These are phyloP conservation scores for Daldinia sp. DNA, from an alignment of 2,329 filamentous ascomycete genomes.

Conservation along the genomic window DNA sequence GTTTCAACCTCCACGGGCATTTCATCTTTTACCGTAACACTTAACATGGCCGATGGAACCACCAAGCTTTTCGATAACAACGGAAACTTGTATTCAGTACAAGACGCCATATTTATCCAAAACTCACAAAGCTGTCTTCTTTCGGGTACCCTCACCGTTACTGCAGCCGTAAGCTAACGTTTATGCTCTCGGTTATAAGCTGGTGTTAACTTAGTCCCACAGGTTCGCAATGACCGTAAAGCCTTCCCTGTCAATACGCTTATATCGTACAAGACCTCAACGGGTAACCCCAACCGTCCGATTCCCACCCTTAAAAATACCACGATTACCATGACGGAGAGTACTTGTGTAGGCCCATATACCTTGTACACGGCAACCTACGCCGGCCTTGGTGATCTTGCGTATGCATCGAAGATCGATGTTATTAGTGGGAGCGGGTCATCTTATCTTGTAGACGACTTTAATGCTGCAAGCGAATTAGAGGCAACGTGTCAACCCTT, in stretches of 20 bases:
- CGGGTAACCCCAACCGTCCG: conserved; percentile 50
- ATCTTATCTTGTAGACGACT: conserved; percentile 53
- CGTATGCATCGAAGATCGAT: conserved; percentile 56
- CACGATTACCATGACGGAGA: conserved; percentile 52
- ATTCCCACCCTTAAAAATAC: conserved; percentile 52
- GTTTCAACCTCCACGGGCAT: conserved; percentile 67
- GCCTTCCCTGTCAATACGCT: conserved; percentile 52
- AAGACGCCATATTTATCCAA: conserved; percentile 64
- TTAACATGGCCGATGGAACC: conserved; percentile 58
- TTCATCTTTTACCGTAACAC: conserved; percentile 64
- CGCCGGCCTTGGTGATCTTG: conserved; percentile 55
- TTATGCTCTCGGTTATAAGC: too few relatives aligned
- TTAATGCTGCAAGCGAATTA: conserved; percentile 57
- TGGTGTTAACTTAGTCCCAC: conserved; percentile 6
- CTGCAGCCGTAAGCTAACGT: conserved; percentile 50
- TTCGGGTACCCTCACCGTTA: conserved; percentile 55
- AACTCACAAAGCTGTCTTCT: conserved; percentile 64
- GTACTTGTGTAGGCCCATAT: conserved; percentile 56
- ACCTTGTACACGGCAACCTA: conserved; percentile 57
- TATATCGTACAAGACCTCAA: conserved; percentile 55
- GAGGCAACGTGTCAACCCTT: conserved; percentile 56
- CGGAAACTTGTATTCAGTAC: conserved; percentile 61
- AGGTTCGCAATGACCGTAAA: conserved; percentile 58
- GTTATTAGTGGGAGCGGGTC: conserved; percentile 52
- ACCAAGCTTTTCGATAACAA: conserved; percentile 63